Evolutionary conservation across 2,329 filamentous ascomycete species (phyloP).

Genomic region (Tolypocladium amazonense): DNA sequence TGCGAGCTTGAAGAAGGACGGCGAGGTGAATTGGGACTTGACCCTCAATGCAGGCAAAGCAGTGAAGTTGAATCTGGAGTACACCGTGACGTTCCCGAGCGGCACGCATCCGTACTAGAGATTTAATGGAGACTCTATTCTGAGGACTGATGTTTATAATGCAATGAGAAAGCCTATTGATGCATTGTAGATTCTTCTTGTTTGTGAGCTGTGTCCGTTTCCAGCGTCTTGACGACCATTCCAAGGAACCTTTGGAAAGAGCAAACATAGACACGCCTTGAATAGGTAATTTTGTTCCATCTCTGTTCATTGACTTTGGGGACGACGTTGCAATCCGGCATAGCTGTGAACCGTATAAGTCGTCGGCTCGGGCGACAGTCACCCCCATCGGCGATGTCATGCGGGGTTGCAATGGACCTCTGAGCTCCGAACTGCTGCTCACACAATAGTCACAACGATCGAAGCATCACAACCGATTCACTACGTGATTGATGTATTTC

Average conservation of each 20-base stretch:
- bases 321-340: background rate
- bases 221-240: too few species aligned
- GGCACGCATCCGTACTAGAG: slow-evolving; percentile 21
- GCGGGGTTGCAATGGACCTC: background rate
- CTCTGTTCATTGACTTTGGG: background rate
- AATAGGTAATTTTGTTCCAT: background rate
- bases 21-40: slow-evolving; percentile 46
- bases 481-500: background rate
- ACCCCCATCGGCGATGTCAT: background rate
- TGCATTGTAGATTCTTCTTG: too few species aligned
- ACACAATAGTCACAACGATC: background rate
- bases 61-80: slow-evolving; percentile 46
- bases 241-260: too few species aligned
- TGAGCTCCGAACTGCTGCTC: background rate
- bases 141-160: background rate
- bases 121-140: background rate
- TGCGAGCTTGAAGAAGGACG: slow-evolving; percentile 38
- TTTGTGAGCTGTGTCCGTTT: too few species aligned
- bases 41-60: slow-evolving; percentile 41
- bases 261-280: too few species aligned
- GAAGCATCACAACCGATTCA: background rate
- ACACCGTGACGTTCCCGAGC: slow-evolving; percentile 42
- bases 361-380: background rate
- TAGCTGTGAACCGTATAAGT: background rate
- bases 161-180: background rate